Evolutionary conservation across 345 rosid genomes (phyloP).

Genomic region (Lepidium aucheri): DNA sequence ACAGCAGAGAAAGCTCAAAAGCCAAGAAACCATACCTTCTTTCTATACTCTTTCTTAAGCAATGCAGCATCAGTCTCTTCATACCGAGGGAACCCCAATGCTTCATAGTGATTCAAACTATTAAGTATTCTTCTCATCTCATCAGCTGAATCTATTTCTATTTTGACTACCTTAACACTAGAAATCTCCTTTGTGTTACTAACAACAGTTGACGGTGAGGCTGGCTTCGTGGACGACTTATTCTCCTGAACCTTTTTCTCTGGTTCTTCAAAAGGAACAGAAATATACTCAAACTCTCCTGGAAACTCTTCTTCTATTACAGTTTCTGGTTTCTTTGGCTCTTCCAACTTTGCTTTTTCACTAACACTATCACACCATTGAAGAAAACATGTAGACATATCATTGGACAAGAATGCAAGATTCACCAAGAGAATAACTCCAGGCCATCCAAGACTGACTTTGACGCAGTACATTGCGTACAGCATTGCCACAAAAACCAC

Average conservation of each 20-base stretch:
- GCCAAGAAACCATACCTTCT: conserved; percentile 48
- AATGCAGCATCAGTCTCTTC: conserved; percentile 48
- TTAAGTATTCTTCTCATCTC: conserved; percentile 86
- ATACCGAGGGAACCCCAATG: conserved; percentile 70
- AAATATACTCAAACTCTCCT: conserved; percentile 45
- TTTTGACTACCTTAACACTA: conserved; percentile 37
- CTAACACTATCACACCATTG: conserved; percentile 71
- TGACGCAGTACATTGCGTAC: conserved; percentile 72
- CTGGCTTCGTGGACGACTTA: conserved; percentile 55
- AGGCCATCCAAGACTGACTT: conserved; percentile 91
- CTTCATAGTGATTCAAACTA: conserved; percentile 77
- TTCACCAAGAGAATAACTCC: conserved; percentile 76
- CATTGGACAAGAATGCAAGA: conserved; percentile 86
- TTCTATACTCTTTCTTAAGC: conserved; percentile 82
- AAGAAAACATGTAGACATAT: conserved; percentile 52
- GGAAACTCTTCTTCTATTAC: conserved; percentile 58
- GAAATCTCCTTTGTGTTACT: conserved; percentile 41
- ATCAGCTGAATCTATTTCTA: conserved; percentile 51
- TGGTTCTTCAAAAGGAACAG: conserved; percentile 45
- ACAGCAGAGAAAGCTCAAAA: neutral
- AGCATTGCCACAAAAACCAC: conserved; percentile 67
- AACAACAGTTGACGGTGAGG: conserved; percentile 42
- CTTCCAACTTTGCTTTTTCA: conserved; percentile 49
- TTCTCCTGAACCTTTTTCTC: conserved; percentile 42
- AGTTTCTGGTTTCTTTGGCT: conserved; percentile 50